phyloP scores from a whole-genome alignment of 176 grass and related monocot species.

The Themeda triandra region DNA sequence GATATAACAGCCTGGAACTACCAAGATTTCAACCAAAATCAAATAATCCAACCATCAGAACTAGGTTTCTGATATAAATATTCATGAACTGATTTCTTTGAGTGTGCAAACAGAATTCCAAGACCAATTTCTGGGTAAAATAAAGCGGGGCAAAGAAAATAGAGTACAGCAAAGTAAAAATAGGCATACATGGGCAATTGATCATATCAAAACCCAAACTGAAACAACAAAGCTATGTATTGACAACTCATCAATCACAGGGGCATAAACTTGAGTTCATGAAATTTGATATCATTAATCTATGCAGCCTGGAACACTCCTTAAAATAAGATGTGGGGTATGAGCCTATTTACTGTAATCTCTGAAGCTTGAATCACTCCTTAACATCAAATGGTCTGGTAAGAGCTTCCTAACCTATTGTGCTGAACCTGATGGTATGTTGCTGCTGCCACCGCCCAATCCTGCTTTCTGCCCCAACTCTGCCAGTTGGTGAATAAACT shows the following conservation, averaged over 20 bases:
- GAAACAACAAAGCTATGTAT: constrained; percentile 29
- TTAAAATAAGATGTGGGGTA: constrained; percentile 30
- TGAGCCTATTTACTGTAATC: constrained; percentile 35
- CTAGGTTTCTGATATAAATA: background rate
- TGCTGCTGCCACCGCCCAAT: constrained; percentile 53
- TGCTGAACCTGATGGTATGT: constrained; percentile 21
- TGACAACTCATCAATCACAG: constrained; percentile 30
- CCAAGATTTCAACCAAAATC: background rate
- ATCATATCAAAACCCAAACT: constrained; percentile 20
- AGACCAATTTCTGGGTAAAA: background rate
- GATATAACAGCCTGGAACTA: background rate
- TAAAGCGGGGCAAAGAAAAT: background rate
- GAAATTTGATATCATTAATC: constrained; percentile 9
- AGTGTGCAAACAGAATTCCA: constrained; percentile 21
- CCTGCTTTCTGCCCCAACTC: constrained; percentile 87
- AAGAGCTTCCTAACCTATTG: constrained; percentile 51
- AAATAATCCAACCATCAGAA: constrained; percentile 1
- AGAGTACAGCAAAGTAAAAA: background rate
- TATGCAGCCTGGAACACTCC: constrained; percentile 29
- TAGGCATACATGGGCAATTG: constrained; percentile 30
- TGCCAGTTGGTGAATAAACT: constrained; percentile 86
- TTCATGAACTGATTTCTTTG: constrained; percentile 1
- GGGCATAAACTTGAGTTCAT: constrained; percentile 16
- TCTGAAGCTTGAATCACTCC: constrained; percentile 14
- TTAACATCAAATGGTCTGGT: constrained; percentile 16